These are phyloP conservation scores for Tuber aestivum DNA, from an alignment of 495 filamentous ascomycete genomes.

Conservation along the genomic window DNA sequence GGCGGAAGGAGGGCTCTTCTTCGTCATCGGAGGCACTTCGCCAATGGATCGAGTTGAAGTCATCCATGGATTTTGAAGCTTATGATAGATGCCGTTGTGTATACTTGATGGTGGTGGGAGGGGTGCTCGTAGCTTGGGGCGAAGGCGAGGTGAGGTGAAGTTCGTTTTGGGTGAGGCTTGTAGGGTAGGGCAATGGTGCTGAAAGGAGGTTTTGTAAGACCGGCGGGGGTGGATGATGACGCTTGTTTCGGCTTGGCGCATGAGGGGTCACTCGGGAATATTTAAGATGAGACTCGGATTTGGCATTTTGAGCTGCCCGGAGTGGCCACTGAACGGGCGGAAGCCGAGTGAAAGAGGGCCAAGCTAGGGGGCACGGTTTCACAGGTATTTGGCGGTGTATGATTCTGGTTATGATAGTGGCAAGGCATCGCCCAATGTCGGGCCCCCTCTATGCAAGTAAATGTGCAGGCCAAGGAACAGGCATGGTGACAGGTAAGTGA, in stretches of 20 bases:
- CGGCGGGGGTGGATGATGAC: constrained; percentile 3
- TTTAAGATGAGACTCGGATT: background rate
- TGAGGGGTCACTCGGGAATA: background rate
- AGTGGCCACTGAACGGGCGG: background rate
- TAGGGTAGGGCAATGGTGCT: background rate
- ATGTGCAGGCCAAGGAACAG: background rate
- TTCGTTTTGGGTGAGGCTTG: background rate
- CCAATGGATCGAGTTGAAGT: constrained; percentile 37
- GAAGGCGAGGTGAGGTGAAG: background rate
- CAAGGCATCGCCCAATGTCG: background rate
- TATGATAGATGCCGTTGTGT: background rate
- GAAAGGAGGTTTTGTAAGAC: background rate
- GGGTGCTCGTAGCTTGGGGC: background rate
- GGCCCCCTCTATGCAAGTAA: background rate
- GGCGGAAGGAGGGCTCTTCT: constrained; percentile 29
- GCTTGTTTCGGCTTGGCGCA: background rate
- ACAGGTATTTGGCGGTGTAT: background rate
- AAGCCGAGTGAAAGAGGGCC: background rate
- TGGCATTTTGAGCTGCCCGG: background rate
- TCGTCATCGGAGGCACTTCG: constrained; percentile 22
- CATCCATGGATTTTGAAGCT: constrained; percentile 16
- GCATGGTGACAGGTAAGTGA: background rate
- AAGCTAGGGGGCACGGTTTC: background rate
- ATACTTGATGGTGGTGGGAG: background rate
- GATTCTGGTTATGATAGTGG: background rate